Percentiles rank a stretch among this genome's conserved stretches.
Evolutionary conservation across 2,329 filamentous ascomycete genomes (phyloP).

Genomic region (Zopfia rhizophila): DNA sequence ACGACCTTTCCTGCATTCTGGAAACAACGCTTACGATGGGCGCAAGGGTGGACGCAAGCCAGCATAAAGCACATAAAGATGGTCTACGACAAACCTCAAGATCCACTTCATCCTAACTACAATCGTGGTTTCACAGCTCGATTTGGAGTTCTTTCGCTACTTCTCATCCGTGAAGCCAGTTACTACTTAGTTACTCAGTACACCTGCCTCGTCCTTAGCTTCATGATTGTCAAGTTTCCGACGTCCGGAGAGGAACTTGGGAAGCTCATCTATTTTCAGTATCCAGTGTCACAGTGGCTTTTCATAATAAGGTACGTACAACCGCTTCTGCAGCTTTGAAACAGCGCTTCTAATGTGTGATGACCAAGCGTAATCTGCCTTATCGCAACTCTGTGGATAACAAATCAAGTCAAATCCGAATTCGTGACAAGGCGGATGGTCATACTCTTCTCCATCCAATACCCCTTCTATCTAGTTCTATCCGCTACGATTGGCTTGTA

Average conservation of each 20-base stretch:
- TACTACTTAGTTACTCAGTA: constrained; percentile 63
- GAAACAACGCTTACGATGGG: constrained; percentile 63
- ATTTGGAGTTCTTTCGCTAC: constrained; percentile 58
- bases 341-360: constrained; percentile 24
- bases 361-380: constrained; percentile 53
- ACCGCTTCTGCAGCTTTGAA: constrained; percentile 11
- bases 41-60: constrained; percentile 63
- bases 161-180: constrained; percentile 58
- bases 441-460: constrained; percentile 54
- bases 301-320: constrained; percentile 55
- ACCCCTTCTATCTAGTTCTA: constrained; percentile 57
- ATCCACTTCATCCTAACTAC: constrained; percentile 37
- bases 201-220: constrained; percentile 57
- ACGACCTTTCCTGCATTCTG: constrained; percentile 58
- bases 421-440: constrained; percentile 56
- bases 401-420: constrained; percentile 58
- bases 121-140: constrained; percentile 51
- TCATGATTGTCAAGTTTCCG: constrained; percentile 59
- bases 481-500: constrained; percentile 59
- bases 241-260: constrained; percentile 49
- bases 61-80: constrained; percentile 56
- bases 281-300: constrained; percentile 60
- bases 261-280: constrained; percentile 60
- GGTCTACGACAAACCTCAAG: constrained; percentile 54
- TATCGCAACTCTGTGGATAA: constrained; percentile 59